Percentiles rank a stretch among this genome's conserved stretches.
Conservation (phyloP, 1,284 basidiomycete species). For the Rhodotorula mucilaginosa region DNA sequence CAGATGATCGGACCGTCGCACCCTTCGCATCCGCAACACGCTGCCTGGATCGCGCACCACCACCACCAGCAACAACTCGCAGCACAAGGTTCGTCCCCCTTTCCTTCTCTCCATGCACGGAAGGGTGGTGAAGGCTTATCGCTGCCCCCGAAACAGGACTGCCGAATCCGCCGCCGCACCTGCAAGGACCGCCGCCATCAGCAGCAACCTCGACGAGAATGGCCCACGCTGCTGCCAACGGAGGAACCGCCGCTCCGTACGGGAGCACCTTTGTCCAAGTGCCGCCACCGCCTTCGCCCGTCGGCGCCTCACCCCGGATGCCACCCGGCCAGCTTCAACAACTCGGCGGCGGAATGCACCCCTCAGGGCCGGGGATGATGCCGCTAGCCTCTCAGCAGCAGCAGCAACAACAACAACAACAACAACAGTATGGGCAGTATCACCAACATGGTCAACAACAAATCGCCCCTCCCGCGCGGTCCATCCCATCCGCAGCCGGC, state of each 20-base stretch:
- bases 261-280: too few relatives aligned
- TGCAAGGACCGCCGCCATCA: background rate
- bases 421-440: background rate
- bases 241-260: too few relatives aligned
- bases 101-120: too few relatives aligned
- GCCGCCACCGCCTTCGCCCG: background rate
- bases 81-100: background rate
- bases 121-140: too few relatives aligned
- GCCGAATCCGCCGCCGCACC: background rate
- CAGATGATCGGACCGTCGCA: slow-evolving; percentile 27
- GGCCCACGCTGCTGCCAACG: too few relatives aligned
- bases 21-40: slow-evolving; percentile 31
- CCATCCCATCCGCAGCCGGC: background rate
- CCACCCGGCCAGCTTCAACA: background rate
- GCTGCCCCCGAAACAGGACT: background rate
- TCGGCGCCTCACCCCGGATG: background rate
- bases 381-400: background rate
- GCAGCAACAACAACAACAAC: background rate
- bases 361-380: too few relatives aligned
- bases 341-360: background rate
- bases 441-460: background rate
- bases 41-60: slow-evolving; percentile 21
- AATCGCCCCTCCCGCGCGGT: background rate
- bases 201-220: too few relatives aligned
- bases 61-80: slow-evolving; percentile 6